phyloP scores from a whole-genome alignment of 129 eudicot genomes.

The Artemisia annua region DNA sequence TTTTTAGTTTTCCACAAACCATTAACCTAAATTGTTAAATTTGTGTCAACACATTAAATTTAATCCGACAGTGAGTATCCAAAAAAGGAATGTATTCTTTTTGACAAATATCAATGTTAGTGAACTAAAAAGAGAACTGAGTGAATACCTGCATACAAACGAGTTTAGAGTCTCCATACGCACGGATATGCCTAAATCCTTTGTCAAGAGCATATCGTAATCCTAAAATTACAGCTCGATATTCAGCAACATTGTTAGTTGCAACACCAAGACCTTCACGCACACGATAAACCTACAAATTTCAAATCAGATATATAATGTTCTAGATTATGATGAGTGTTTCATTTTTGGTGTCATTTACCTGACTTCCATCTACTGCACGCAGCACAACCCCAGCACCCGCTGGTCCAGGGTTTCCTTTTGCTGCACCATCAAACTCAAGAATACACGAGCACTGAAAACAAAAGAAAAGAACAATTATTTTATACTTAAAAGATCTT shows the following conservation, averaged over 20 bases:
- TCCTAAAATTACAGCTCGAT: slow-evolving; percentile 81
- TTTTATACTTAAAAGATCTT: slow-evolving; percentile 1
- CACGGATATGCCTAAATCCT: slow-evolving; percentile 68
- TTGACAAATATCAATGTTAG: neutral
- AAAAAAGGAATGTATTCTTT: no score
- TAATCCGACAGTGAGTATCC: neutral
- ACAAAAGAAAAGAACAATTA: neutral
- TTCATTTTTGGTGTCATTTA: slow-evolving; percentile 24
- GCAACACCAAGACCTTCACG: slow-evolving; percentile 85
- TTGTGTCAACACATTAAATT: neutral
- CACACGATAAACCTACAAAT: slow-evolving; percentile 62
- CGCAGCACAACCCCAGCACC: slow-evolving; percentile 94
- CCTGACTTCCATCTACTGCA: slow-evolving; percentile 77
- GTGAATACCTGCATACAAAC: slow-evolving; percentile 82
- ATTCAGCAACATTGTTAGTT: slow-evolving; percentile 86
- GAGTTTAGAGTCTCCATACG: slow-evolving; percentile 89
- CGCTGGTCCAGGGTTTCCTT: slow-evolving; percentile 96
- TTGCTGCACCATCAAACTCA: slow-evolving; percentile 98
- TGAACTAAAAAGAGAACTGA: neutral
- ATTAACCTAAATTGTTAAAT: slow-evolving; percentile 53
- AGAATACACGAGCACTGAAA: slow-evolving; percentile 62
- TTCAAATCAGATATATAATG: neutral
- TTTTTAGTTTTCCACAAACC: slow-evolving; percentile 85
- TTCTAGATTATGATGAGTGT: neutral
- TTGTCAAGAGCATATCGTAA: slow-evolving; percentile 65